A percentile compares a stretch with the other conserved stretches of the same genome.
phyloP scores from a whole-genome alignment of 257 asterid species.

The Asclepias syriaca region DNA sequence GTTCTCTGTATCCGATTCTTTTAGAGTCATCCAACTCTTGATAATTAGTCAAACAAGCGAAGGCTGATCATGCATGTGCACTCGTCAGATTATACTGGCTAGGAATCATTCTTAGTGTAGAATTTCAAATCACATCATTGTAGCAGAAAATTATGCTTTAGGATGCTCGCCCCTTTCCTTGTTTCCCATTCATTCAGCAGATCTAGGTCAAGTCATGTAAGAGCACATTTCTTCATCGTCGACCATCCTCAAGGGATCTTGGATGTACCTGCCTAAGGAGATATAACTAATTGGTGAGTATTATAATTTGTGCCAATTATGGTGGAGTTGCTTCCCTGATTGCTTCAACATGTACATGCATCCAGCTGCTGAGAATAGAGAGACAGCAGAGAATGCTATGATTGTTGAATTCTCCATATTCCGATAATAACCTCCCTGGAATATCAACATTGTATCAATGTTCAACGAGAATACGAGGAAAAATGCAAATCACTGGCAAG shows the following conservation, averaged over 20 bases:
- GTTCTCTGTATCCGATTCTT: background rate
- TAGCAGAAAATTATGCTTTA: background rate
- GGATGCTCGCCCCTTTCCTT: background rate
- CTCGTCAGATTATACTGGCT: background rate
- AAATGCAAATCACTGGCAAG: background rate
- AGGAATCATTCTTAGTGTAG: background rate
- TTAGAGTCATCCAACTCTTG: background rate
- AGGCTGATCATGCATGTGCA: background rate
- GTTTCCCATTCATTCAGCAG: slow-evolving; percentile 3
- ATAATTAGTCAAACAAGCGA: background rate
- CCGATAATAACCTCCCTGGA: slow-evolving; percentile 62
- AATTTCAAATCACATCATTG: background rate
- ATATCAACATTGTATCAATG: slow-evolving; percentile 4
- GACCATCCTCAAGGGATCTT: background rate
- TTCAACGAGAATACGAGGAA: background rate
- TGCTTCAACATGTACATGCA: slow-evolving; percentile 68
- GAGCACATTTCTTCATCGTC: background rate
- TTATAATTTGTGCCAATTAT: slow-evolving; percentile 53
- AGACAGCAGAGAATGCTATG: slow-evolving; percentile 43
- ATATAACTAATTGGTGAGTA: background rate
- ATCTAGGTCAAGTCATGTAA: background rate
- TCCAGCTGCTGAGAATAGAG: slow-evolving; percentile 66
- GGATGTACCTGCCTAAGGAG: background rate
- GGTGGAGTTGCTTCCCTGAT: slow-evolving; percentile 71
- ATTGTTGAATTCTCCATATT: slow-evolving; percentile 57